phyloP scores from a whole-genome alignment of 1,284 basidiomycete species.

The Pseudozyma sp. region DNA sequence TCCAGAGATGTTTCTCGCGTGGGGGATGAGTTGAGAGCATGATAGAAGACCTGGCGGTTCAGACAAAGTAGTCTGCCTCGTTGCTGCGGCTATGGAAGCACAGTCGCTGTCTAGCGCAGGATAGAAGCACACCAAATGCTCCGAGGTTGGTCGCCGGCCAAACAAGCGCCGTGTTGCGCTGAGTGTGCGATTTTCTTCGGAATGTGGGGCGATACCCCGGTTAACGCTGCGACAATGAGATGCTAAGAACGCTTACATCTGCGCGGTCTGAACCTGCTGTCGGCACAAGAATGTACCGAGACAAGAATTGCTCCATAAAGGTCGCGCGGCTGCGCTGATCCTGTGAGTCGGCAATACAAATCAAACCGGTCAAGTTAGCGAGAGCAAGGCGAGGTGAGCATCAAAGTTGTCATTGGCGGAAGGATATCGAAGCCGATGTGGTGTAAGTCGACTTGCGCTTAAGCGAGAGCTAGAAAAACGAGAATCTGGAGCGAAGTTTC shows the following conservation, averaged over 20 bases:
- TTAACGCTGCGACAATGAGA: no score
- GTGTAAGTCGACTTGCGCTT: conserved; percentile 11
- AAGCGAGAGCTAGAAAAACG: conserved; percentile 22
- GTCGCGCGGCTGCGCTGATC: no score
- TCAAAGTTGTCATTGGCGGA: neutral
- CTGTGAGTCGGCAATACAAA: no score
- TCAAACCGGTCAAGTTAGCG: neutral
- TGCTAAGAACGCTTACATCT: no score
- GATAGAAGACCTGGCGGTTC: neutral
- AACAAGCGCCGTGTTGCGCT: no score
- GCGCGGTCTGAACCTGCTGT: no score
- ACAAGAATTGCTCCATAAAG: no score
- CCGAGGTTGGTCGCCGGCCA: conserved; percentile 3
- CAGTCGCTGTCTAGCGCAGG: neutral
- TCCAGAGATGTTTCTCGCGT: neutral
- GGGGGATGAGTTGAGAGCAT: neutral
- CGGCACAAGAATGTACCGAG: no score
- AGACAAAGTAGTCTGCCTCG: neutral
- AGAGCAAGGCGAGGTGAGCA: neutral
- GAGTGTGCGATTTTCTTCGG: no score
- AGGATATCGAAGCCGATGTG: neutral
- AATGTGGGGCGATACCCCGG: no score
- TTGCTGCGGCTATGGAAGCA: neutral
- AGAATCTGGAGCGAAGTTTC: conserved; percentile 32
- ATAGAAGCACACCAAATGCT: neutral